Conservation (phyloP, 2,329 filamentous ascomycete genomes). For the Talaromyces sp. region DNA sequence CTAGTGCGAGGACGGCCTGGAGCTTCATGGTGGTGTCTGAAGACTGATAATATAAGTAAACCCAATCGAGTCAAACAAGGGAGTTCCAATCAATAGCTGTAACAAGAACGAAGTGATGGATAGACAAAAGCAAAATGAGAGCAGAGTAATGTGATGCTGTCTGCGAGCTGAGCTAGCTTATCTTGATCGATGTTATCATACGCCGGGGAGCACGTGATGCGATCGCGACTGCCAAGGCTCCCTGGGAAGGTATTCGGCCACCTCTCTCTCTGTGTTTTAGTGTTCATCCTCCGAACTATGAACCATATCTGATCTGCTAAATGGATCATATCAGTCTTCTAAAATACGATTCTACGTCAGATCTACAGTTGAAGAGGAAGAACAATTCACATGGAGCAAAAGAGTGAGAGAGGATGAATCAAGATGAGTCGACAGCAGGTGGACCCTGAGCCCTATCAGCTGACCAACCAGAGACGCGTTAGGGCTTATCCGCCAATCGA, state of each 20-base stretch:
- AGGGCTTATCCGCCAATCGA: neutral
- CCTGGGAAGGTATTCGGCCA: neutral
- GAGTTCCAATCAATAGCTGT: neutral
- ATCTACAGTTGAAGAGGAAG: neutral
- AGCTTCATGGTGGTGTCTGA: constrained; percentile 12
- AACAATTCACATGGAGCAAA: neutral
- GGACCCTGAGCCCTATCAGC: neutral
- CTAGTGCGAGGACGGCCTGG: constrained; percentile 10
- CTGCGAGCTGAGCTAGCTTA: neutral
- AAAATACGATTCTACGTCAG: neutral
- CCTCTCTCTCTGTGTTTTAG: neutral
- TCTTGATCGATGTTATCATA: constrained; percentile 1
- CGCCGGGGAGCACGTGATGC: constrained; percentile 3
- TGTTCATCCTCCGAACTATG: neutral
- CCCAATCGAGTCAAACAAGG: neutral
- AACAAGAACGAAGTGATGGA: neutral
- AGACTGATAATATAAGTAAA: neutral
- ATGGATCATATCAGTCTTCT: too few relatives aligned
- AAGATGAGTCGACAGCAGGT: constrained; percentile 10
- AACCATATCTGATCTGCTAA: neutral
- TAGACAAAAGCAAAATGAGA: neutral
- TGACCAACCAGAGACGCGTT: constrained; percentile 7
- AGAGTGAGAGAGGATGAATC: constrained; percentile 12
- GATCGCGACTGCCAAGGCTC: neutral
- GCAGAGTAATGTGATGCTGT: neutral